Evolutionary conservation across 2,329 filamentous ascomycete genomes (phyloP).

Genomic region (Beauveria brongniartii): DNA sequence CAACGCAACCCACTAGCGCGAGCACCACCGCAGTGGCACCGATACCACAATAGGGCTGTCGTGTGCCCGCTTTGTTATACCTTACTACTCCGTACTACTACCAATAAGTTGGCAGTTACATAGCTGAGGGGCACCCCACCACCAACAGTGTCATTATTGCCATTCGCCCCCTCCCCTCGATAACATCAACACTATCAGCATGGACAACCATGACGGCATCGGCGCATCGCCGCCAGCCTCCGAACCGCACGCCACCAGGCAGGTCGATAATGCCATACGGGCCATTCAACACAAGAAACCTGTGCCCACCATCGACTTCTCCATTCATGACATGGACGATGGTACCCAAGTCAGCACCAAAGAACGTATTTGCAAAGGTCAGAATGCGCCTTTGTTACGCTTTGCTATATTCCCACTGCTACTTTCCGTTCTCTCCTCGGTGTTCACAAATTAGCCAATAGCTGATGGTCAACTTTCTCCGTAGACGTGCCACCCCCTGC

Average conservation of each 20-base stretch:
- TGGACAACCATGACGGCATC: conserved; percentile 2
- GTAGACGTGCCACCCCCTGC: conserved; percentile 95
- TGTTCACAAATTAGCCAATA: not conserved
- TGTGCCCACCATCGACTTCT: conserved; percentile 96
- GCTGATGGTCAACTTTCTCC: conserved; percentile 5
- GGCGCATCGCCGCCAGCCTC: conserved; percentile 34
- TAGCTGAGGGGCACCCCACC: not conserved
- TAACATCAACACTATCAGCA: not conserved
- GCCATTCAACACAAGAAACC: conserved; percentile 94
- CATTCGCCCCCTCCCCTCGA: not conserved
- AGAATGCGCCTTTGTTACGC: conserved; percentile 14
- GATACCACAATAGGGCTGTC: not conserved
- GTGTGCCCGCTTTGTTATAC: conserved; percentile 1
- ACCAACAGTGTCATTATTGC: not conserved
- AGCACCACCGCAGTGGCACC: not conserved
- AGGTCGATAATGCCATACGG: conserved; percentile 83
- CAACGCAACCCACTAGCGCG: not conserved
- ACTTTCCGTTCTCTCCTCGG: not conserved
- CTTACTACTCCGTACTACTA: not conserved
- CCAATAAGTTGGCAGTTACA: not conserved
- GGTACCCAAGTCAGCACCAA: conserved; percentile 87
- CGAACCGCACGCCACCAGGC: conserved; percentile 43
- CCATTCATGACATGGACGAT: conserved; percentile 97
- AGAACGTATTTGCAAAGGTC: conserved; percentile 98
- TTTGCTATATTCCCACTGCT: not conserved